phyloP scores from a whole-genome alignment of 805 yeast genomes.

The Helenozyma baotianmanensis region DNA sequence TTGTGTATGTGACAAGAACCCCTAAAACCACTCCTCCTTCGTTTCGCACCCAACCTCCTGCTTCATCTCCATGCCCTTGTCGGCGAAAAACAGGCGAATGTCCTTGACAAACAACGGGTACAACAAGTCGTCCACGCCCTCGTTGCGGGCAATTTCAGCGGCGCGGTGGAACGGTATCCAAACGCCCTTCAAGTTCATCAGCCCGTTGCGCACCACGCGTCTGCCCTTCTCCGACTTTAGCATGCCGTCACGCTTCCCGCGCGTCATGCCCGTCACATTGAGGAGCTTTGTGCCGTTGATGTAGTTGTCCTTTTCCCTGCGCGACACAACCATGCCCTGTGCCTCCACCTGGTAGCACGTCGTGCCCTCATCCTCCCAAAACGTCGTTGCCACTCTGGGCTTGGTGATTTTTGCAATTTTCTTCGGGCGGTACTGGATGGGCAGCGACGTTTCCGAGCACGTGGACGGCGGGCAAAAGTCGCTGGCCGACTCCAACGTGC shows the following conservation, averaged over 20 bases:
- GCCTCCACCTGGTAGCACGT: constrained; percentile 84
- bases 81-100: constrained; percentile 44
- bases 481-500: constrained; percentile 9
- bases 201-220: constrained; percentile 80
- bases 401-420: constrained; percentile 44
- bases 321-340: constrained; percentile 70
- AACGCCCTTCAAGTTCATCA: constrained; percentile 84
- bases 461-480: constrained; percentile 13
- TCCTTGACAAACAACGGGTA: constrained; percentile 51
- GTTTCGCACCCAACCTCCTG: not conserved
- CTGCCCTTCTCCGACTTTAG: constrained; percentile 71
- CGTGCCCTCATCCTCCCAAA: constrained; percentile 88
- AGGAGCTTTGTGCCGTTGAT: constrained; percentile 79
- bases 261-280: constrained; percentile 81
- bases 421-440: constrained; percentile 40
- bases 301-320: constrained; percentile 82
- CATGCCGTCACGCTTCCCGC: constrained; percentile 84
- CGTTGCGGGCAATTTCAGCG: constrained; percentile 72
- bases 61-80: constrained; percentile 15
- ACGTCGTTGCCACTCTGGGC: constrained; percentile 72
- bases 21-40: no score
- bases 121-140: constrained; percentile 46
- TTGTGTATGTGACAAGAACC: no score
- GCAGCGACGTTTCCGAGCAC: constrained; percentile 13
- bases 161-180: constrained; percentile 90